Evolutionary conservation across 2,329 filamentous ascomycete species (phyloP).

Genomic region (Hypoxylon sp.): DNA sequence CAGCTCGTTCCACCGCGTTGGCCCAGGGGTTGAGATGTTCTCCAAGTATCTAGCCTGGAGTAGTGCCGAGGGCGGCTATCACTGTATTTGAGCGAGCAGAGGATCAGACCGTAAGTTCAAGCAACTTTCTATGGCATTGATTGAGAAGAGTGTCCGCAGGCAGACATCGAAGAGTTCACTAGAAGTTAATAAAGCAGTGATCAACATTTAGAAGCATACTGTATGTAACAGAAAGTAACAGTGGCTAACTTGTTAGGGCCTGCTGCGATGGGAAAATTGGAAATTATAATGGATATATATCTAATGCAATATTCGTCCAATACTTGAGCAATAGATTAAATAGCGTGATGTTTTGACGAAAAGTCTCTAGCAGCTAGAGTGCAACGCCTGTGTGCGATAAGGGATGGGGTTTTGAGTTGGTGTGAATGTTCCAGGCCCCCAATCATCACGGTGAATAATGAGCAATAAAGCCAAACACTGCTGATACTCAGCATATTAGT

Average conservation of each 20-base stretch:
- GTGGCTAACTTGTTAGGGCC: background rate
- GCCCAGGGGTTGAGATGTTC: conserved; percentile 16
- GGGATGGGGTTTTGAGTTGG: background rate
- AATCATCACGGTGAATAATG: background rate
- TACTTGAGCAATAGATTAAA: too few species aligned
- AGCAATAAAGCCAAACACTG: background rate
- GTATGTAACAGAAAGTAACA: background rate
- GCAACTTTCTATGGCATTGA: background rate
- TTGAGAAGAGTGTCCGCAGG: conserved; percentile 24
- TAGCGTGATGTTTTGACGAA: background rate
- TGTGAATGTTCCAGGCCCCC: background rate
- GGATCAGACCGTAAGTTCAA: conserved; percentile 36
- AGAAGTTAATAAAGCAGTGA: conserved; percentile 2
- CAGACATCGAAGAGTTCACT: conserved; percentile 32
- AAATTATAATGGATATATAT: background rate
- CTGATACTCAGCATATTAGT: background rate
- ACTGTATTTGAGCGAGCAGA: conserved; percentile 42
- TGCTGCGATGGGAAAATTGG: background rate
- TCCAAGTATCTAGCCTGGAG: conserved; percentile 30
- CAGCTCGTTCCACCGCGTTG: conserved; percentile 42
- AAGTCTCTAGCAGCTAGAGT: background rate
- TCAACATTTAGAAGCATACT: background rate
- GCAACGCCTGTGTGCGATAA: background rate
- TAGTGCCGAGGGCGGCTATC: conserved; percentile 30
- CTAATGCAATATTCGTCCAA: background rate